A percentile compares a stretch with the other conserved stretches of the same genome.
Evolutionary conservation across 2,329 filamentous ascomycete species (phyloP).

Genomic region (Trichoderma harzianum): DNA sequence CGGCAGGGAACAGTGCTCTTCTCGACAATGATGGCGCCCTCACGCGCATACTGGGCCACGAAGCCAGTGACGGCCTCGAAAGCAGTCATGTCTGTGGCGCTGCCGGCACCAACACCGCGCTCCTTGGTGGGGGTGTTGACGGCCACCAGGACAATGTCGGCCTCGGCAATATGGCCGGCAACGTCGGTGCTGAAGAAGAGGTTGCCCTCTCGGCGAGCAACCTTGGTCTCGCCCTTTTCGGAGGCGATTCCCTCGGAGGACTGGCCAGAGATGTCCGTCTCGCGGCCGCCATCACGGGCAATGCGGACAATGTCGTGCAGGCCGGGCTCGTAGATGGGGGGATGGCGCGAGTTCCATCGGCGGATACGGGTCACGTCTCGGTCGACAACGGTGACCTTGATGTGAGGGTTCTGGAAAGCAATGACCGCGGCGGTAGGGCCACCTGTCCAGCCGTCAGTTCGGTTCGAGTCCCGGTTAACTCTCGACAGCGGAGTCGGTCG

Average conservation of each 20-base stretch:
- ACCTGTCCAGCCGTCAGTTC: constrained; percentile 40
- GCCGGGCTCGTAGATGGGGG: constrained; percentile 74
- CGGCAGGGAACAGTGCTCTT: constrained; percentile 78
- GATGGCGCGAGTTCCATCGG: constrained; percentile 68
- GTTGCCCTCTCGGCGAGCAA: constrained; percentile 56
- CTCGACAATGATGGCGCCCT: constrained; percentile 72
- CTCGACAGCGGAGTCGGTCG: not conserved
- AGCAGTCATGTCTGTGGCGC: constrained; percentile 68
- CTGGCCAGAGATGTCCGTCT: constrained; percentile 40
- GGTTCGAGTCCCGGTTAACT: not conserved
- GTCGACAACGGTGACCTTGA: constrained; percentile 73
- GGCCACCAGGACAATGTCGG: constrained; percentile 71
- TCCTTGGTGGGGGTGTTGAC: constrained; percentile 79
- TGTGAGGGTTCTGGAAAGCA: constrained; percentile 67
- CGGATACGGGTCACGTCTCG: constrained; percentile 61
- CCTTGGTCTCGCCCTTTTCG: constrained; percentile 25
- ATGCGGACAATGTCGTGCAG: constrained; percentile 65
- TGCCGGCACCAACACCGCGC: constrained; percentile 65
- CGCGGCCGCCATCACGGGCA: constrained; percentile 56
- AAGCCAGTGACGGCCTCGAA: constrained; percentile 67
- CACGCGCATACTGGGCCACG: constrained; percentile 63
- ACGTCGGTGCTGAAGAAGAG: constrained; percentile 72
- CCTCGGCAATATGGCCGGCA: constrained; percentile 57
- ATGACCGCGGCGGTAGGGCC: constrained; percentile 74
- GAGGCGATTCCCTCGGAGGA: constrained; percentile 29